These are phyloP conservation scores for Hamigera avellanea DNA, from an alignment of 495 filamentous ascomycete genomes.

Conservation along the genomic window DNA sequence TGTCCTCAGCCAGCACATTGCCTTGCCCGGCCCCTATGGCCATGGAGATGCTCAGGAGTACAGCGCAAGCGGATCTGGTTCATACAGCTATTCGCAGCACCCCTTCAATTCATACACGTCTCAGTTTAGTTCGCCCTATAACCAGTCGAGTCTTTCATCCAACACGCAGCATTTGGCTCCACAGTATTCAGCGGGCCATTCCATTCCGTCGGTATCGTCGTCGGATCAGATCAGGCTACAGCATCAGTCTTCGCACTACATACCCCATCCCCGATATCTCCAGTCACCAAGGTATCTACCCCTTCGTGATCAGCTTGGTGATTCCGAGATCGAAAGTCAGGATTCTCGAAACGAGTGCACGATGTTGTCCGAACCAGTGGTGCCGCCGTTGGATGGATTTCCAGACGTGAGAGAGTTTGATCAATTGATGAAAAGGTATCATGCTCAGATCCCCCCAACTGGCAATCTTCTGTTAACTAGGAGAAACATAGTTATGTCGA, in stretches of 20 bases:
- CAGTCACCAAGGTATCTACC: conserved; percentile 25
- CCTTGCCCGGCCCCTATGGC: conserved; percentile 20
- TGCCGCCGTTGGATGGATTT: conserved; percentile 37
- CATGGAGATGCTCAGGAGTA: conserved; percentile 25
- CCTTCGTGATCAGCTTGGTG: conserved; percentile 20
- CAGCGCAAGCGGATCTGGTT: conserved; percentile 15
- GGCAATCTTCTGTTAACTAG: background rate
- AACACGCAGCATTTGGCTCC: conserved; percentile 18
- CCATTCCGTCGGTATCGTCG: conserved; percentile 20
- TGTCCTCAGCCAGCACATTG: conserved; percentile 26
- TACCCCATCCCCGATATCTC: conserved; percentile 24
- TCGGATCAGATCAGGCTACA: conserved; percentile 21
- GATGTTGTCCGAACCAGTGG: conserved; percentile 32
- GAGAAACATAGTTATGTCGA: conserved; percentile 28
- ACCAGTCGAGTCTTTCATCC: conserved; percentile 16
- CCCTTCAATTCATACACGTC: conserved; percentile 24
- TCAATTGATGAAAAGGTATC: conserved; percentile 40
- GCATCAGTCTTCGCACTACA: conserved; percentile 21
- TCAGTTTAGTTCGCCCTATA: conserved; percentile 25
- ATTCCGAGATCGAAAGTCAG: conserved; percentile 33
- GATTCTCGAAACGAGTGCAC: conserved; percentile 30
- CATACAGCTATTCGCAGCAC: conserved; percentile 26
- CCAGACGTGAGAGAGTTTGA: conserved; percentile 43
- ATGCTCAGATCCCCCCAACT: too few species aligned
- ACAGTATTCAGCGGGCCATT: conserved; percentile 23